Evolutionary conservation across 768 basidiomycete species (phyloP), one percentile per base, ranked within the genome.

Genomic region (Lyophyllum shimeji): DNA sequence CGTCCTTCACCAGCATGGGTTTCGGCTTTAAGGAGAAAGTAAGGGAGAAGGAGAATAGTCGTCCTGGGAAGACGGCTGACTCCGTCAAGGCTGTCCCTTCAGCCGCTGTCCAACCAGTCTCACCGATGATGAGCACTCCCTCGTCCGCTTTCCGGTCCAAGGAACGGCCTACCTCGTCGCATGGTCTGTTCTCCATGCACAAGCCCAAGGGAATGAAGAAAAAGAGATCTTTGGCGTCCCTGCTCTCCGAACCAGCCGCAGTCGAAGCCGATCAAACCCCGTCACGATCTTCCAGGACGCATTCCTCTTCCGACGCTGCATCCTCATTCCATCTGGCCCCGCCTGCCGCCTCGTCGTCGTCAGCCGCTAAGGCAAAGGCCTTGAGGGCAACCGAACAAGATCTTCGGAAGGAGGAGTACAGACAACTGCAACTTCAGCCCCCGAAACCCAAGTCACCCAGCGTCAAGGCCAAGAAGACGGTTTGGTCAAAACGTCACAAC

Each of bases 401-500:
- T 20, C 59, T 49, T 43, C 43, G 53, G 50, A 52, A 50, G 57
- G 55, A 60, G 24, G 66, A 62, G 54, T 65, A 65, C 46, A 52
- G 63, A 60, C 58, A 65, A 62, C 31, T 54, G 64, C 52, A 57
- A 55, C n/a, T 40, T 58, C 17, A 52, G 6, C 50, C 40, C n/a
- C 29, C 12, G 7, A 23, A 33, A 23, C 29, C 37, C 15, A 54
- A 54, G 21, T 46, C 50, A 23, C 39, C 29, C 60, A 50, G 13
- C 17, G 23, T 6, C 17, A 27, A 56, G 8, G 60, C 62, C 21
- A 59, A 57, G 31, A 77, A 73, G 62, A 69, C 68, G 21, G 64
- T 62, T 1, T 81, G 77, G 78, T 61, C 71, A 29, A 73, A 64
- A n/a, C 72, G 74, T 31, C 61, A 69, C 33, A 77, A 73, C 42